Evolutionary conservation across 352 stramenopile species (phyloP).

Genomic region (Blastocystis sp.): DNA sequence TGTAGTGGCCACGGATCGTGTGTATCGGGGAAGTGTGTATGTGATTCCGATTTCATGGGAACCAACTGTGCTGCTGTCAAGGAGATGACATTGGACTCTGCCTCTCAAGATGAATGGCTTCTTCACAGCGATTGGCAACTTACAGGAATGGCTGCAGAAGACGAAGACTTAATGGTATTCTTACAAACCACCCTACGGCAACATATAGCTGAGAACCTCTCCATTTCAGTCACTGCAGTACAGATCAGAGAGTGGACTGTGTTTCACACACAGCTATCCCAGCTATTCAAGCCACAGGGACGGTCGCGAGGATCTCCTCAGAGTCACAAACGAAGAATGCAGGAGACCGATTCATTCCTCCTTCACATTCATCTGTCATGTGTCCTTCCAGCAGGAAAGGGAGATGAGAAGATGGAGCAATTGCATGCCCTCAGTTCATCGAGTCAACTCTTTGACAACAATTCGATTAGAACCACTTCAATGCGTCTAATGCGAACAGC

Average conservation of each 20-base stretch:
- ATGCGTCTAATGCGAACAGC: neutral
- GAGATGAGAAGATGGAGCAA: neutral
- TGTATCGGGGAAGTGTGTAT: neutral
- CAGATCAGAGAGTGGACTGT: conserved; percentile 11
- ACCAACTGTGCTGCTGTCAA: neutral
- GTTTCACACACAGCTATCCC: neutral
- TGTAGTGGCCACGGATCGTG: conserved; percentile 20
- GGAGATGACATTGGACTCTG: neutral
- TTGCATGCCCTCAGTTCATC: neutral
- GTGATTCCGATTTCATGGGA: neutral
- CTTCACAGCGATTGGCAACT: neutral
- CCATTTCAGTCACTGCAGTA: neutral
- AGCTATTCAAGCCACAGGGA: neutral
- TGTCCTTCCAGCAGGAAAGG: neutral
- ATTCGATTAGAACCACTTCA: neutral
- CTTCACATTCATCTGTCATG: neutral
- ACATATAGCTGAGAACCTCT: neutral
- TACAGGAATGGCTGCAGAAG: neutral
- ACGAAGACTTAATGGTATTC: neutral
- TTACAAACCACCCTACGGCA: neutral
- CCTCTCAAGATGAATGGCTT: neutral
- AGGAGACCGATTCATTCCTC: neutral
- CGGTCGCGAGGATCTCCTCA: too few species aligned
- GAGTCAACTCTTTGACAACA: neutral
- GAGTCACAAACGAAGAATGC: too few species aligned